Evolutionary conservation across 257 asterid species (phyloP), one percentile per base, ranked within the genome.

Genomic region (Lycium ferocissimum): DNA sequence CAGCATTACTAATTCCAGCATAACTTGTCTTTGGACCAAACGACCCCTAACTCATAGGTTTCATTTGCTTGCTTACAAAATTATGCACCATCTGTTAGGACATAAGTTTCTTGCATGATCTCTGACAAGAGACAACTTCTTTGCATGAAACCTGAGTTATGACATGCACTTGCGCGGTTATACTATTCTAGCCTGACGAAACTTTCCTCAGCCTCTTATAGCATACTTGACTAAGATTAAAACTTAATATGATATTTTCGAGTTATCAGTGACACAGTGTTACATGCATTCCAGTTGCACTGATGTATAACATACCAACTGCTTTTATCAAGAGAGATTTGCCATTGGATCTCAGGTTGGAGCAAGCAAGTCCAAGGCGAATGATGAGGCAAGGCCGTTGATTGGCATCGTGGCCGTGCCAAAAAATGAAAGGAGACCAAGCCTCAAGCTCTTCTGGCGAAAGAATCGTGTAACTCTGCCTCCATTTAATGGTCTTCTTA

Each of bases 281-380:
- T 12, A 49, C 38, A 84, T 59, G 59, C 20, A 62, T 76, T 33
- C 66, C 38, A 11, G 40, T n/a, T 73, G n/a, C 57, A 47, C 38
- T 18, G 38, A 66, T 33, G 20, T 18, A 85, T 65, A 65, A 26
- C 75, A 45, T 88, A 90, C 92, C 92, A 84, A 90, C 86, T 59
- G 89, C 92, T 84, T 87, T 87, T 49, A 84, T 86, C 20, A 90
- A 80, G 82, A 88, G 79, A 61, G 59, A 61, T 73, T 83, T 87
- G 35, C 81, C 90, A 56, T 43, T 43, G 65, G 88, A 82, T 78
- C 85, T 87, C 82, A 88, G 85, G 81, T 79, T 90, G 85, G 90
- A 87, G 86, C 91, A 88, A 82, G 91, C 90, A 85, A 82, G 88
- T 85, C 92, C 92, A 22, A 90, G 90, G 75, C 90, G 90, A 84